Evolutionary conservation across 768 basidiomycete species (phyloP), one percentile per base, ranked within the genome.

Genomic region (Sporobolomyces pararoseus): DNA sequence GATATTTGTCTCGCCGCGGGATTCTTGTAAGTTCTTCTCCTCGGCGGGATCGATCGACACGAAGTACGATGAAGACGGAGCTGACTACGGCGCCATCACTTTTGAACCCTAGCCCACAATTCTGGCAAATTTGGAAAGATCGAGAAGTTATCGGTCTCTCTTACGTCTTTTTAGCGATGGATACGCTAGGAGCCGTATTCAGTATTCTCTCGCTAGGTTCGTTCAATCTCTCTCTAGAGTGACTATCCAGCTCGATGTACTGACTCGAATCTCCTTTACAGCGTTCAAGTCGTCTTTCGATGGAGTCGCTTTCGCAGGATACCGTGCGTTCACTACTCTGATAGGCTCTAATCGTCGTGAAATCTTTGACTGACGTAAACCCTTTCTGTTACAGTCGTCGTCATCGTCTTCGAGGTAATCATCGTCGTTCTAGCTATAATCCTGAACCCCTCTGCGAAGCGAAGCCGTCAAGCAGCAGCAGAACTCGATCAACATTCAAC

Each of bases 171-270:
- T 66, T 72, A 57, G 31, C 37, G 27, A 61, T 72, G 52, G 71
- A 72, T 58, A 61, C 63, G 23, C 25, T 65, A n/a, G 71, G 71
- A n/a, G 71, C 66, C 9, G 63, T 72, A 14, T 72, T 68, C 49
- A 68, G 66, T 12, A 72, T 72, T 49, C 23, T 72, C 25, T 61
- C 58, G 1, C 71, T 72, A 25, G 71, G 54, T 66, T 29, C 27
- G n/a, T 27, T 29, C 7, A 27, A 16, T 4, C 39, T 59, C 42
- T 16, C 10, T 17, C 5, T 60, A 23, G 25, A 23, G 6, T 27
- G 9, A 31, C 58, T 32, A 4, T 60, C 12, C 21, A 12, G 21
- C 46, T 6, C 46, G 46, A 13, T n/a, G 16, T 13, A 23, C 53
- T 4, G 7, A 16, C 17, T 4, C 14, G 4, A 21, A 34, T 23